Conservation (phyloP, 2,329 filamentous ascomycete species). For the Emericellopsis atlantica region DNA sequence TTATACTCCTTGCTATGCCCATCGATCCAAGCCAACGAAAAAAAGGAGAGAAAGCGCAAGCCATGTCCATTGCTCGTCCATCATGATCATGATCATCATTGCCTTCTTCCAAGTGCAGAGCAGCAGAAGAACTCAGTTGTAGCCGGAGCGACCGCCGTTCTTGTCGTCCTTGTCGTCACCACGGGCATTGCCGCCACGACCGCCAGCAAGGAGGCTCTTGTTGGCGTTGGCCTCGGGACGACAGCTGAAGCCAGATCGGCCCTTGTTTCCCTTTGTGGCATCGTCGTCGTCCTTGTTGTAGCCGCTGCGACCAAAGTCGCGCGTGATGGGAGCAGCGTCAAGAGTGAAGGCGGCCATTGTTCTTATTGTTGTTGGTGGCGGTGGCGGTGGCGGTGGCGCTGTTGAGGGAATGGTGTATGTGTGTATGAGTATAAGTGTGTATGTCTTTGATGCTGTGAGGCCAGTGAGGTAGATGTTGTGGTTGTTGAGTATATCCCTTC, state of each 20-base stretch:
- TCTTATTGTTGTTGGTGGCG: constrained; percentile 5
- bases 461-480: no score
- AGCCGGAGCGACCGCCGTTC: constrained; percentile 31
- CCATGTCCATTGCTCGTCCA: no score
- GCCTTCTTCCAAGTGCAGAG: neutral
- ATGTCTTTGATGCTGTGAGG: no score
- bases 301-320: constrained; percentile 24
- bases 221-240: constrained; percentile 11
- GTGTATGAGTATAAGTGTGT: neutral
- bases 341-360: constrained; percentile 24
- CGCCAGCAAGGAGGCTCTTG: constrained; percentile 20
- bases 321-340: constrained; percentile 26
- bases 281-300: constrained; percentile 25
- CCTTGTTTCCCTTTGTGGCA: constrained; percentile 19
- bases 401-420: neutral
- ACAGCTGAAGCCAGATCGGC: constrained; percentile 36
- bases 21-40: neutral
- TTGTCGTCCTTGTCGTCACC: constrained; percentile 3
- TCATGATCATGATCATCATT: neutral
- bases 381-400: neutral
- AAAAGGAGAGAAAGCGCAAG: neutral
- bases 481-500: no score
- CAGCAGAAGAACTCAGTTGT: constrained; percentile 25
- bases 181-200: constrained; percentile 11
- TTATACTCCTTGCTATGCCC: neutral